Evolutionary conservation across 257 asterid species (phyloP).

Genomic region (Penstemon davidsonii): DNA sequence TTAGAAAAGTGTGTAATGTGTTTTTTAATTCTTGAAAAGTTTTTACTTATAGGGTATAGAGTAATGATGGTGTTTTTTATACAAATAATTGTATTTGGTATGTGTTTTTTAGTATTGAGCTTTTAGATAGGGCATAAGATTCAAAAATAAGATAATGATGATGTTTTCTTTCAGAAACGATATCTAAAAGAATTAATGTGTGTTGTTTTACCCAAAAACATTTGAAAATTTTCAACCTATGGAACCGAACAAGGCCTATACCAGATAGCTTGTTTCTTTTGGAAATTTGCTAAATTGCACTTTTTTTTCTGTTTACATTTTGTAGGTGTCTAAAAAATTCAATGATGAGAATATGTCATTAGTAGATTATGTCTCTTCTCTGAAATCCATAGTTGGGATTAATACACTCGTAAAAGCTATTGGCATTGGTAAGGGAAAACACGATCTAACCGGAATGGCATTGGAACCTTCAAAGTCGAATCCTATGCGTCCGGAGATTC

Average conservation of each 20-base stretch:
- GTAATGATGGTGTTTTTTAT: background rate
- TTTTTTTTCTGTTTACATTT: conserved; percentile 17
- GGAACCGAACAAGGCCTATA: no score
- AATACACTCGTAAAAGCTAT: conserved; percentile 60
- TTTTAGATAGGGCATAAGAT: no score
- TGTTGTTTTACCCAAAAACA: no score
- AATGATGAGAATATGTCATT: conserved; percentile 50
- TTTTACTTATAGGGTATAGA: no score
- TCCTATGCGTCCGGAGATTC: conserved; percentile 59
- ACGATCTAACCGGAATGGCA: conserved; percentile 57
- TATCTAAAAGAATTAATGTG: no score
- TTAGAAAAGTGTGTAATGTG: background rate
- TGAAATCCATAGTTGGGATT: conserved; percentile 62
- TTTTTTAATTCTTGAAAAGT: background rate
- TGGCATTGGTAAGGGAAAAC: conserved; percentile 60
- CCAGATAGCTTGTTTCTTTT: background rate
- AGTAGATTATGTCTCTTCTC: conserved; percentile 53
- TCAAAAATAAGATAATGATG: no score
- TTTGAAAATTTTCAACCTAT: no score
- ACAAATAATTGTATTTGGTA: no score
- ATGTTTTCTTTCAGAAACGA: no score
- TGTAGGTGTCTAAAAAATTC: conserved; percentile 53
- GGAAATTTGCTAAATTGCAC: conserved; percentile 1
- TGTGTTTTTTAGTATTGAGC: no score
- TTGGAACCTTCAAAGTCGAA: conserved; percentile 51